Conservation (phyloP, 1,284 basidiomycete genomes). For the Kalmanozyma brasiliensis region DNA sequence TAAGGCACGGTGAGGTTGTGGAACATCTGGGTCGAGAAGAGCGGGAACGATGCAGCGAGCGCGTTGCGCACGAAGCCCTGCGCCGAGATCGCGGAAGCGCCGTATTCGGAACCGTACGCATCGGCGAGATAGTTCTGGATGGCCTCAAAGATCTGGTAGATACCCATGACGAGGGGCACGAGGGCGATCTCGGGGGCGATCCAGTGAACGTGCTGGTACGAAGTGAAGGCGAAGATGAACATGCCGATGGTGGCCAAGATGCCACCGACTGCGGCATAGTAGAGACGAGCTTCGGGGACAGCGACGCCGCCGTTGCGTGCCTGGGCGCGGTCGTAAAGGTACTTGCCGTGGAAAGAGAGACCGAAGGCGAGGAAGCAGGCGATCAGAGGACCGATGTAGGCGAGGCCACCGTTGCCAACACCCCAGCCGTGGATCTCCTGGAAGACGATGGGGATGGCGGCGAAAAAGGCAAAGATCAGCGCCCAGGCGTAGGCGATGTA, state of each 20-base stretch:
- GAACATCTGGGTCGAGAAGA: constrained; percentile 60
- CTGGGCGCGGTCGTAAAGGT: constrained; percentile 52
- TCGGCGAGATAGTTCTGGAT: constrained; percentile 56
- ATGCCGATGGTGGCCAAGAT: constrained; percentile 52
- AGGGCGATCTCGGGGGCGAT: constrained; percentile 57
- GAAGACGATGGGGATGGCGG: constrained; percentile 67
- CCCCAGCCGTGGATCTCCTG: constrained; percentile 66
- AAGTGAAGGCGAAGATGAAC: constrained; percentile 59
- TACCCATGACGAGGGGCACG: constrained; percentile 54
- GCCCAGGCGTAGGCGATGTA: constrained; percentile 65
- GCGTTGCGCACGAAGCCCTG: constrained; percentile 58
- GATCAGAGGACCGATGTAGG: constrained; percentile 63
- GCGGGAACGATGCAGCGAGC: constrained; percentile 51
- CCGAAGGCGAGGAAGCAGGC: constrained; percentile 65
- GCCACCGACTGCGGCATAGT: constrained; percentile 53
- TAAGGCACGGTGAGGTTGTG: constrained; percentile 49
- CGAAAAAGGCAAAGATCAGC: constrained; percentile 63
- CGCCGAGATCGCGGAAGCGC: constrained; percentile 52
- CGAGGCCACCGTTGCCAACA: constrained; percentile 65
- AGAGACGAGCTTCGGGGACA: constrained; percentile 60
- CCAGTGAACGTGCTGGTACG: constrained; percentile 57
- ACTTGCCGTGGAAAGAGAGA: constrained; percentile 56
- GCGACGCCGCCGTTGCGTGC: constrained; percentile 49
- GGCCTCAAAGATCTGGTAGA: constrained; percentile 58
- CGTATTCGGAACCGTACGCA: constrained; percentile 49